Percentiles rank a stretch among this genome's conserved stretches.
phyloP scores from a whole-genome alignment of 371 early-diverging fungal species.

The Chytridium lagenaria region DNA sequence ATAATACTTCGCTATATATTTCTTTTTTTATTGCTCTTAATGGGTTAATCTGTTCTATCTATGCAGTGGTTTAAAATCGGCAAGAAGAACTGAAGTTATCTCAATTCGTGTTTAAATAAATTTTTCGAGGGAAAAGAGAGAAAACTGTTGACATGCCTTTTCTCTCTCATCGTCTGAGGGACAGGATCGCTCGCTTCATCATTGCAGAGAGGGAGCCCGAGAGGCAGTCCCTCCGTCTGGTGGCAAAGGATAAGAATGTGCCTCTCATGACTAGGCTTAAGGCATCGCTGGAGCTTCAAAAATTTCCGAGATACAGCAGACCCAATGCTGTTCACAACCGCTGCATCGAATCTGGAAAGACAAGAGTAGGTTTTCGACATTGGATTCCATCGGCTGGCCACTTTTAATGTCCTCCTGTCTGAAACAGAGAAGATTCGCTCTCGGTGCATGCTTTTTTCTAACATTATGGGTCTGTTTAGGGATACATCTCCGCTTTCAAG shows the following conservation, averaged over 20 bases:
- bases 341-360: slow-evolving; percentile 52
- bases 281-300: slow-evolving; percentile 51
- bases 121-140: no score
- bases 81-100: slow-evolving; percentile 21
- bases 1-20: no score
- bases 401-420: no score
- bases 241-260: slow-evolving; percentile 39
- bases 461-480: slow-evolving; percentile 34
- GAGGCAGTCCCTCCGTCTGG: slow-evolving; percentile 47
- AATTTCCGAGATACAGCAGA: slow-evolving; percentile 47
- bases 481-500: slow-evolving; percentile 44
- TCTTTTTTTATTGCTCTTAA: no score
- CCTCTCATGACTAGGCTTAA: slow-evolving; percentile 40
- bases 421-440: no score
- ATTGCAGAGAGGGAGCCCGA: slow-evolving; percentile 41
- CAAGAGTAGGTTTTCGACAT: slow-evolving; percentile 46
- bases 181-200: slow-evolving; percentile 36
- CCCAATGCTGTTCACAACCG: slow-evolving; percentile 43
- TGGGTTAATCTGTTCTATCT: no score
- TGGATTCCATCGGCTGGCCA: no score
- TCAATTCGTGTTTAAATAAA: no score
- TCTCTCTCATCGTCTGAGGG: slow-evolving; percentile 32
- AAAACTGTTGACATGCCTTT: slow-evolving; percentile 18
- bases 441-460: not conserved
- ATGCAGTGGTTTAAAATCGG: slow-evolving; percentile 42